Conservation (phyloP, 1,284 basidiomycete genomes). For the Austroboletus rostrupii region DNA sequence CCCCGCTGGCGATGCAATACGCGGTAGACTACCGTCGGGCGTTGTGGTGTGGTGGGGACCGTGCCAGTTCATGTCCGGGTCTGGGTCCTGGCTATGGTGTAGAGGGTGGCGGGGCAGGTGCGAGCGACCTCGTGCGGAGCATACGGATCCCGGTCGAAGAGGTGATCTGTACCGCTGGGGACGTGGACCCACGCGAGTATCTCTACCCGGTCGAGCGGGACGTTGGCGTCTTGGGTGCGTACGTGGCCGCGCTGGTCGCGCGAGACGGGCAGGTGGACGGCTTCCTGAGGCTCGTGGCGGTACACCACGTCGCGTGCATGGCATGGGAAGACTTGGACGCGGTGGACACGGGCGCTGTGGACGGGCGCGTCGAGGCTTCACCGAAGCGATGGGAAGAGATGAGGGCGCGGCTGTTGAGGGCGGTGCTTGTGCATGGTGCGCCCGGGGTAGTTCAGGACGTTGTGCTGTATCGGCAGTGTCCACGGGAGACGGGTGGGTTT, state of each 20-base stretch:
- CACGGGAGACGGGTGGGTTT: conserved; percentile 16
- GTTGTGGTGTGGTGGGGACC: conserved; percentile 66
- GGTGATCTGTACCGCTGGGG: conserved; percentile 16
- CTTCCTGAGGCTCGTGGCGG: conserved; percentile 68
- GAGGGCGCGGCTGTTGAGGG: conserved; percentile 47
- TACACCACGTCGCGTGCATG: conserved; percentile 76
- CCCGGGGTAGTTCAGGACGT: conserved; percentile 49
- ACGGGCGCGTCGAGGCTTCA: neutral
- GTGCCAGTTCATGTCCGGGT: conserved; percentile 41
- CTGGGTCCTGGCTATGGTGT: neutral
- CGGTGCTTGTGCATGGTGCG: conserved; percentile 48
- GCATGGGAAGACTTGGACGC: conserved; percentile 65
- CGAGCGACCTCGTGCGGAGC: conserved; percentile 47
- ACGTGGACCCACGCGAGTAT: conserved; percentile 50
- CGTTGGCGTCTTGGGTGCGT: conserved; percentile 61
- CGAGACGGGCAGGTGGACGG: conserved; percentile 35
- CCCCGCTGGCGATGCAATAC: conserved; percentile 71
- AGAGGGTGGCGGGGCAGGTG: neutral
- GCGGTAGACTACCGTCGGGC: conserved; percentile 80
- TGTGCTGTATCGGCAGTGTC: conserved; percentile 47
- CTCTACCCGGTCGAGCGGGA: conserved; percentile 72
- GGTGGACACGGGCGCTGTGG: conserved; percentile 23
- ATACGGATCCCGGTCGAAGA: conserved; percentile 46
- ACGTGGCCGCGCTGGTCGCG: conserved; percentile 47
- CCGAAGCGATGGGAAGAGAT: conserved; percentile 4